Evolutionary conservation across 2,329 filamentous ascomycete species (phyloP), one percentile per base, ranked within the genome.

Genomic region (Cytospora schulzeri): DNA sequence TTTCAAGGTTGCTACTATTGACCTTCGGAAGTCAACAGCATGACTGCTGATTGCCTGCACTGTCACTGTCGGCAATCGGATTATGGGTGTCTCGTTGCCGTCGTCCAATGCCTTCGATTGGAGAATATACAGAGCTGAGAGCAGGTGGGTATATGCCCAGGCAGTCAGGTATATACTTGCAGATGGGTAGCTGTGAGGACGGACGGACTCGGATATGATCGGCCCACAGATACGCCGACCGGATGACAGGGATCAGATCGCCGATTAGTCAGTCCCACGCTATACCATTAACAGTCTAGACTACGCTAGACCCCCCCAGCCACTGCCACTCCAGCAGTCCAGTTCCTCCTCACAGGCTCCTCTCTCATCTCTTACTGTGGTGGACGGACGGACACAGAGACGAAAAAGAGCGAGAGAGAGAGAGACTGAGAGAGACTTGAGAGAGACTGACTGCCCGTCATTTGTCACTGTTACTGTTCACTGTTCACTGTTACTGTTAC

Each of bases 331-430:
- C 19, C 38, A 41, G 33, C 38, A 41, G 33, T 11, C 33, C 5
- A 35, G 38, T 15, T 35, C 33, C 17, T 45, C 41, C 41, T n/a
- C 41, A n/a, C n/a, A 45, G 17, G 17, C 19, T 45, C 19, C n/a
- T 45, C 19, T n/a, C n/a, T 45, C 38, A 17, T 41, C 17, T 7
- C 8, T 19, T 45, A 45, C 41, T 19, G 41, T 11, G 41, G 33
- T 35, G 31, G 31, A 35, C 14, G 12, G 31, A 28, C 24, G n/a
- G 35, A 48, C 35, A 48, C 50, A 60, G 52, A 38, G 33, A 45
- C 31, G 12, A 2, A 33, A 33, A 11, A 11, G 28, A 54, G 38
- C 60, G 45, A 64, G 50, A 64, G 59, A 58, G 60, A 60, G n/a
- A 51, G 45, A 28, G 28, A n/a, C n/a, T n/a, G n/a, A n/a, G n/a